A percentile compares a stretch with the other conserved stretches of the same genome.
phyloP scores from a whole-genome alignment of 148 eudicot genomes.

The Nyssa sinensis region DNA sequence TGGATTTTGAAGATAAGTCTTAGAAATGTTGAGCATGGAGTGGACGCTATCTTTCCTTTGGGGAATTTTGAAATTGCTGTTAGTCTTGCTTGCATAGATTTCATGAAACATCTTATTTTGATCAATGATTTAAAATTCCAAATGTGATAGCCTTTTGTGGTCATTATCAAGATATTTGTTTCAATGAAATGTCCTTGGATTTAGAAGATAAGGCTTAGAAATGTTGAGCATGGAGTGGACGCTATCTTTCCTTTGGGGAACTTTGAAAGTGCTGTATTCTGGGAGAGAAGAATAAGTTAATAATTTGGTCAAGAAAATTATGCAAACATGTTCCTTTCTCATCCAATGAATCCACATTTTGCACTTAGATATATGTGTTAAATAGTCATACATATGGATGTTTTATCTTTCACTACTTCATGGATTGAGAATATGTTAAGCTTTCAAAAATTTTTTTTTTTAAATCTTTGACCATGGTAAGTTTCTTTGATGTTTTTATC shows the following conservation, averaged over 20 bases:
- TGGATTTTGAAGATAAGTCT: slow-evolving; percentile 6
- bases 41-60: neutral
- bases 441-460: neutral
- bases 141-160: neutral
- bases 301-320: neutral
- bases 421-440: neutral
- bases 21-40: neutral
- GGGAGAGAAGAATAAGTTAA: neutral
- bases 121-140: neutral
- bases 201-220: slow-evolving; percentile 8
- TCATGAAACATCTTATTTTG: neutral
- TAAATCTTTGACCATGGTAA: neutral
- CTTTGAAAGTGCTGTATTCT: neutral
- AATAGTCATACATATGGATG: neutral
- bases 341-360: neutral
- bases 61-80: neutral
- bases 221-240: neutral
- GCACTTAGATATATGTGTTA: neutral
- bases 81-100: neutral
- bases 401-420: neutral
- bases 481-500: slow-evolving; percentile 10
- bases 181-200: neutral
- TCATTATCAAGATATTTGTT: neutral
- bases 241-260: neutral
- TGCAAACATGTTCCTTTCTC: neutral